Percentiles rank a stretch among this genome's conserved stretches.
phyloP scores from a whole-genome alignment of 257 asterid genomes.

The Cruciata laevipes region DNA sequence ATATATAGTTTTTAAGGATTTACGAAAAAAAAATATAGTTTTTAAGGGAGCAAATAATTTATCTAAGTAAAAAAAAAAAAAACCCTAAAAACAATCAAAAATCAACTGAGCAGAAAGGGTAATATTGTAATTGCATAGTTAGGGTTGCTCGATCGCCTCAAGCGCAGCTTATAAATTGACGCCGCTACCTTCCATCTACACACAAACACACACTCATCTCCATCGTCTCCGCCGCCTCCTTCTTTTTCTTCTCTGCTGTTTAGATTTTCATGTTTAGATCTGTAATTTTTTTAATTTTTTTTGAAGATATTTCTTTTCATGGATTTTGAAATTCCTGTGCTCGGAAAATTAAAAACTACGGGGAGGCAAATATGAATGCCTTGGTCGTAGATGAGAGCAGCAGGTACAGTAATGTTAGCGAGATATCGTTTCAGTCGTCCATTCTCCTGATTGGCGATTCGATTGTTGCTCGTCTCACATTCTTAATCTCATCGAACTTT shows the following conservation, averaged over 20 bases:
- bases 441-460: constrained; percentile 47
- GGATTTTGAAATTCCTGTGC: constrained; percentile 11
- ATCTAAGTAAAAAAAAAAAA: too few species aligned
- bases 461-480: constrained; percentile 98
- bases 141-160: background rate
- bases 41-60: too few species aligned
- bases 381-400: constrained; percentile 21
- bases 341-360: constrained; percentile 5
- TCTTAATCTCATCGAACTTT: background rate
- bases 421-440: constrained; percentile 93
- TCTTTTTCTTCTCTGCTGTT: too few species aligned
- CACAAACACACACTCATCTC: background rate
- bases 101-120: background rate
- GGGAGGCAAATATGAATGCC: constrained; percentile 35
- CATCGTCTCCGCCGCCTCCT: background rate
- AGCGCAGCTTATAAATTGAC: background rate
- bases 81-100: too few species aligned
- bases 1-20: too few species aligned
- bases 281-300: background rate
- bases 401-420: constrained; percentile 64
- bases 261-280: background rate
- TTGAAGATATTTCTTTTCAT: too few species aligned
- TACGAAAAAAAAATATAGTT: too few species aligned
- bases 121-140: background rate
- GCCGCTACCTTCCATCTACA: background rate